Conservation (phyloP, 139 green algal species). For the Ostreobium quekettii region DNA sequence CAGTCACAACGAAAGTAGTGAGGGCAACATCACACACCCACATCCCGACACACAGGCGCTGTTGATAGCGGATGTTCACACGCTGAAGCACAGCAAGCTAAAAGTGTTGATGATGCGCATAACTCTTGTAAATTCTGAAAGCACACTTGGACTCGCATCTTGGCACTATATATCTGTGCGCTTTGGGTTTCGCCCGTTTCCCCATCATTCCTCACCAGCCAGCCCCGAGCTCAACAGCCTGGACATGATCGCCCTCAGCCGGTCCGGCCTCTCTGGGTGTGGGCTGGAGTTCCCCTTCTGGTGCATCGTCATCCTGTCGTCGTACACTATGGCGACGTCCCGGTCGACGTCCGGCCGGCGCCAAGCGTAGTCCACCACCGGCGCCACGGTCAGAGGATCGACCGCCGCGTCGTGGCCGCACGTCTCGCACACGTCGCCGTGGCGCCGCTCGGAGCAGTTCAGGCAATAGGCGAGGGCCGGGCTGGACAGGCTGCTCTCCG, state of each 20-base stretch:
- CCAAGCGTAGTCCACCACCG: not conserved
- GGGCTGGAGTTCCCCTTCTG: slow-evolving; percentile 17
- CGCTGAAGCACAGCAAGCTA: not conserved
- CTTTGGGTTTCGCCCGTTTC: not conserved
- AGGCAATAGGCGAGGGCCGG: slow-evolving; percentile 26
- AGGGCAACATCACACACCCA: not conserved
- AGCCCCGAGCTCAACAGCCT: slow-evolving; percentile 42
- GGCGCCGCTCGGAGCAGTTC: slow-evolving; percentile 34
- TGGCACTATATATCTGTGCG: not conserved
- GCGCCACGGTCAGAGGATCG: slow-evolving; percentile 11
- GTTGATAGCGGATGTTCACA: not conserved
- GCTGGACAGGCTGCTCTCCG: no score
- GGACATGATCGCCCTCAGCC: slow-evolving; percentile 55
- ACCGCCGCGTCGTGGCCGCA: slow-evolving; percentile 18
- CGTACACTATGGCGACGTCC: slow-evolving; percentile 31
- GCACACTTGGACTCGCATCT: not conserved
- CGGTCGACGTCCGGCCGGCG: not conserved
- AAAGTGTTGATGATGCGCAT: not conserved
- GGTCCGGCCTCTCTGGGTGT: slow-evolving; percentile 57
- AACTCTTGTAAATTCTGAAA: slow-evolving; percentile 7
- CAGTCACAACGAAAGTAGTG: not conserved
- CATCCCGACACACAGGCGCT: not conserved
- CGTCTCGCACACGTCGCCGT: slow-evolving; percentile 17
- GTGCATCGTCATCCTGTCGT: slow-evolving; percentile 48
- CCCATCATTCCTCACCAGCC: slow-evolving; percentile 18